Conservation (phyloP, 805 yeast genomes). For the Schwanniomyces pseudopolymorphus region DNA sequence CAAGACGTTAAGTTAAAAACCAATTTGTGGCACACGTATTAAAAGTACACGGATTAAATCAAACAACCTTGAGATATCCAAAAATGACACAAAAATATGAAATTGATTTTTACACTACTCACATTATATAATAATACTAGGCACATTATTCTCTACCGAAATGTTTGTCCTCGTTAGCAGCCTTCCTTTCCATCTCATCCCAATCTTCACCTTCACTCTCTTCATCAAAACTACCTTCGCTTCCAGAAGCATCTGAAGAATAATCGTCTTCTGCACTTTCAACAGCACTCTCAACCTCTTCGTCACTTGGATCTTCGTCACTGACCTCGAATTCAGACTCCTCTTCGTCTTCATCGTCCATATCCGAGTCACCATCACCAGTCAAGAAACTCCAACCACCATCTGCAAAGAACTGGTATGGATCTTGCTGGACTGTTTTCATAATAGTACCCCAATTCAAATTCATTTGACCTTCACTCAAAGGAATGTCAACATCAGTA, state of each 20-base stretch:
- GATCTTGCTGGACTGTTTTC: slow-evolving; percentile 91
- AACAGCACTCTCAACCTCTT: slow-evolving; percentile 57
- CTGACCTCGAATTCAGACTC: slow-evolving; percentile 70
- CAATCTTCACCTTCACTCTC: slow-evolving; percentile 52
- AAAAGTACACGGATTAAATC: background rate
- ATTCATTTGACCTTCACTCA: slow-evolving; percentile 91
- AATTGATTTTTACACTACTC: background rate
- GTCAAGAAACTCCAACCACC: slow-evolving; percentile 97
- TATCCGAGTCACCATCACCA: slow-evolving; percentile 76
- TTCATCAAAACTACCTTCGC: slow-evolving; percentile 33
- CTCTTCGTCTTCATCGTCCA: slow-evolving; percentile 63
- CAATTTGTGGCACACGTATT: background rate
- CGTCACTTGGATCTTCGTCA: slow-evolving; percentile 62
- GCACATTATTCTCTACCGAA: slow-evolving; percentile 23
- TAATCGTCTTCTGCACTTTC: slow-evolving; percentile 38
- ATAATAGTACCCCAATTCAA: slow-evolving; percentile 94
- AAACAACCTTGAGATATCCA: background rate
- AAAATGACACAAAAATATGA: background rate
- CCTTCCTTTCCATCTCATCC: slow-evolving; percentile 63
- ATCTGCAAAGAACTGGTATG: slow-evolving; percentile 86
- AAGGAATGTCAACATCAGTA: slow-evolving; percentile 95
- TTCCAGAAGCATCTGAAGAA: slow-evolving; percentile 39
- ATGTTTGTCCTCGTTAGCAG: slow-evolving; percentile 45
- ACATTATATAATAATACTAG: background rate
- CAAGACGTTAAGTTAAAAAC: background rate